Percentiles rank a stretch among this genome's conserved stretches.
Conservation (phyloP, 208 protist species). For the Tritrichomonas musculus region DNA sequence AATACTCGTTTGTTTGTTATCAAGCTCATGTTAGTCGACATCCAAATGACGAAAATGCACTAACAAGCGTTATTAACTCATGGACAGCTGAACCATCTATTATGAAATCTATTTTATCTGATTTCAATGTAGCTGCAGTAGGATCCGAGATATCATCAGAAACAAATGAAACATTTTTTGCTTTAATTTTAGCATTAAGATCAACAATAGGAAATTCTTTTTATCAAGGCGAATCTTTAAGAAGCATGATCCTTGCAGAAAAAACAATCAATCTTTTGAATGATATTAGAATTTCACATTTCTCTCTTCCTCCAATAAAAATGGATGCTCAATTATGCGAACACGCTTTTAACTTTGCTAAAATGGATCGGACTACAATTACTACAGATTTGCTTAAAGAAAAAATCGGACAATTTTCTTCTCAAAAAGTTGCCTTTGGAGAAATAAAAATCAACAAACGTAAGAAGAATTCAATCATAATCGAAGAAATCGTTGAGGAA, state of each 20-base stretch:
- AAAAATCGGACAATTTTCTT: background rate
- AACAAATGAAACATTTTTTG: background rate
- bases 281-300: background rate
- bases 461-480: background rate
- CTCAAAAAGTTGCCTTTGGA: background rate
- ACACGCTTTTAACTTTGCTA: background rate
- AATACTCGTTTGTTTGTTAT: background rate
- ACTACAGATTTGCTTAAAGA: background rate
- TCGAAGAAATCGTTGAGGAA: background rate
- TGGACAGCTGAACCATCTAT: background rate
- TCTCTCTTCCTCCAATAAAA: background rate
- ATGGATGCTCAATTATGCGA: background rate
- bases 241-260: background rate
- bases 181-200: background rate
- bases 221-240: background rate
- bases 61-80: background rate
- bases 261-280: background rate
- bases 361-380: background rate
- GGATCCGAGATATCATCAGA: background rate
- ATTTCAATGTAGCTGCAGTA: background rate
- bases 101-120: background rate
- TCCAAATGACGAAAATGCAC: background rate
- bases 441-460: background rate
- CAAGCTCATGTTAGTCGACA: background rate
- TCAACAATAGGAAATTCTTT: conserved; percentile 9